Evolutionary conservation across 257 asterid genomes (phyloP), one percentile per base, ranked within the genome.

Genomic region (Scutellaria barbata): DNA sequence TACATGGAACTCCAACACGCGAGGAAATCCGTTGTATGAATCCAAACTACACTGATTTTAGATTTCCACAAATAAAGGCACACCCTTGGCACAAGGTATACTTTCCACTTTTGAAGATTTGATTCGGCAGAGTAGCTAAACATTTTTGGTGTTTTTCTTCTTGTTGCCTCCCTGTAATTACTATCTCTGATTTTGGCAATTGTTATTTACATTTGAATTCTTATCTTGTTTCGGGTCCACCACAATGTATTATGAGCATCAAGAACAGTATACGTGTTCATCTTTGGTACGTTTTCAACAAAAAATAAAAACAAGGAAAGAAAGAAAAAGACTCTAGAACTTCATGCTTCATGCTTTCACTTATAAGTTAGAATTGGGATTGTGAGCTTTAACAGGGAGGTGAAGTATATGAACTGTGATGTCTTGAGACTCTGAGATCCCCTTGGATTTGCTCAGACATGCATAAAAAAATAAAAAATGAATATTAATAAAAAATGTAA

Each of bases 11-110:
- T 59, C 98, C 98, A 22, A 92, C 98, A 47, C 76, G 98, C 56
- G 98, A 92, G 80, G 98, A 92, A 80, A 82, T 92, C 74, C 98
- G 98, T 58, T 92, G 98, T 60, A 92, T 92, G 98, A 92, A 92
- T 79, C 98, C 98, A 45, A 88, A 85, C 74, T 92, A 92, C 63
- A 90, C 78, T 10, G 98, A 90, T 74, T 92, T 88, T 78, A 90
- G 96, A 85, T 92, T 92, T 84, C 98, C 98, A 63, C 98, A 90
- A 83, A 84, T 85, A 45, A 92, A 92, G 76, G 96, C 98, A 1
- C 98, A 92, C 81, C 98, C 98, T 43, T 92, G 98, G 98, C 98
- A 92, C 83, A 92, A 92, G 95, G 98, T 92, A 79, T 67, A 54
- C 25, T 10, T 63, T 61, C 71, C 47, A 46, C 30, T 16, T 63